Conservation (phyloP, 2,329 filamentous ascomycete genomes). For the Aspergillus brasiliensis region DNA sequence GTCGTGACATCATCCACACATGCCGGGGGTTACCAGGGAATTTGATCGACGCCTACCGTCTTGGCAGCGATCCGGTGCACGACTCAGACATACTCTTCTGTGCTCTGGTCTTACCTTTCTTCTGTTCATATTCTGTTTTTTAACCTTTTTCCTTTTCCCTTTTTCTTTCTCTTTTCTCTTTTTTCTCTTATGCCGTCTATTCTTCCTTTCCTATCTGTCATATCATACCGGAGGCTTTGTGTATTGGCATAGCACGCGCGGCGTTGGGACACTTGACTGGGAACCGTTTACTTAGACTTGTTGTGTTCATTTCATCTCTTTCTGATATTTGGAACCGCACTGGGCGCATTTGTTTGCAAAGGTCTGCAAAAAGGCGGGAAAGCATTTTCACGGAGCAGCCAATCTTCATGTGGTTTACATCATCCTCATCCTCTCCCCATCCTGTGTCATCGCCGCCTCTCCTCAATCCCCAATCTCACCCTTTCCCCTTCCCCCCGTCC, state of each 20-base stretch:
- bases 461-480: neutral
- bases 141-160: slow-evolving; percentile 16
- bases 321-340: slow-evolving; percentile 33
- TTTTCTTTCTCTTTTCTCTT: slow-evolving; percentile 23
- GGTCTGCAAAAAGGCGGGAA: slow-evolving; percentile 34
- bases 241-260: slow-evolving; percentile 42
- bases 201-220: slow-evolving; percentile 24
- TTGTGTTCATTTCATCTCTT: slow-evolving; percentile 24
- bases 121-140: slow-evolving; percentile 22
- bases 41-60: slow-evolving; percentile 20
- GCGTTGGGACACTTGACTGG: slow-evolving; percentile 33
- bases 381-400: slow-evolving; percentile 37
- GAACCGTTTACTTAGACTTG: slow-evolving; percentile 32
- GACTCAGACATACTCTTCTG: slow-evolving; percentile 3
- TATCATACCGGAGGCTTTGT: slow-evolving; percentile 28
- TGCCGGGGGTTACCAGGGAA: slow-evolving; percentile 14
- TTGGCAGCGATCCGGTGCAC: slow-evolving; percentile 13
- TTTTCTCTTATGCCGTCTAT: slow-evolving; percentile 20
- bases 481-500: neutral
- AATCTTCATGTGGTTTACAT: slow-evolving; percentile 21
- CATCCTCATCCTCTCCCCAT: slow-evolving; percentile 14
- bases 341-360: slow-evolving; percentile 39
- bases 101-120: slow-evolving; percentile 10
- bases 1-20: slow-evolving; percentile 28
- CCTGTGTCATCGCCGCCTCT: slow-evolving; percentile 11